Percentiles rank a stretch among this genome's conserved stretches.
phyloP scores from a whole-genome alignment of 208 protist genomes.

The Wallacemonas rigidus region DNA sequence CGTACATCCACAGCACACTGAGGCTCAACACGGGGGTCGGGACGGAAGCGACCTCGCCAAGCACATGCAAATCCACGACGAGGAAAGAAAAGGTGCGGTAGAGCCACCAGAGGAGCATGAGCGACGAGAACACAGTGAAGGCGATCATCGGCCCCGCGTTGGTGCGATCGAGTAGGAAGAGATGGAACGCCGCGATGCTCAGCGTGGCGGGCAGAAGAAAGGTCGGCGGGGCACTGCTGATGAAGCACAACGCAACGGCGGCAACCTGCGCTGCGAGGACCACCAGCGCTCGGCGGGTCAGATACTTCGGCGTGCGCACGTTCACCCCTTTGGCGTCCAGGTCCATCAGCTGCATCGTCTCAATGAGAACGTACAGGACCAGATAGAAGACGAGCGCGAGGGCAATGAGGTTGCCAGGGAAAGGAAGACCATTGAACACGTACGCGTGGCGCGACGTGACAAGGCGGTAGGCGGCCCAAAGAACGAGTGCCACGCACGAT shows the following conservation, averaged over 20 bases:
- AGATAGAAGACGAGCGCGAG: slow-evolving; percentile 66
- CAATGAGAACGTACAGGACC: slow-evolving; percentile 46
- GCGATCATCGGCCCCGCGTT: slow-evolving; percentile 65
- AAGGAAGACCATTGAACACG: slow-evolving; percentile 70
- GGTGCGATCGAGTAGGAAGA: slow-evolving; percentile 80
- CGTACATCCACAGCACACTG: slow-evolving; percentile 77
- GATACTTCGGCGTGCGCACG: slow-evolving; percentile 18
- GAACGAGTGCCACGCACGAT: slow-evolving; percentile 23
- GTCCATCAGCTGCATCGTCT: slow-evolving; percentile 59
- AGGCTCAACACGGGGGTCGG: slow-evolving; percentile 62
- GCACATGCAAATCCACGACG: slow-evolving; percentile 78
- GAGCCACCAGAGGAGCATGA: slow-evolving; percentile 90
- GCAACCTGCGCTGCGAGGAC: slow-evolving; percentile 47
- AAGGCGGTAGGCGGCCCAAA: slow-evolving; percentile 72
- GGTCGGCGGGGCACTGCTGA: slow-evolving; percentile 45
- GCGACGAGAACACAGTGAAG: slow-evolving; percentile 78
- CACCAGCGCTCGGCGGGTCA: slow-evolving; percentile 24
- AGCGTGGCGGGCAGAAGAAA: slow-evolving; percentile 62
- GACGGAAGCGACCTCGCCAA: slow-evolving; percentile 68
- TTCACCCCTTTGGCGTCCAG: slow-evolving; percentile 51
- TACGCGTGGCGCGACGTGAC: slow-evolving; percentile 77
- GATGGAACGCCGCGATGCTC: slow-evolving; percentile 60
- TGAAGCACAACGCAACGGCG: slow-evolving; percentile 43
- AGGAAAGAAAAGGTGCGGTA: slow-evolving; percentile 88
- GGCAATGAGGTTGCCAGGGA: slow-evolving; percentile 63